These are phyloP conservation scores for Amanita rubescens DNA, from an alignment of 768 basidiomycete genomes.

Conservation along the genomic window DNA sequence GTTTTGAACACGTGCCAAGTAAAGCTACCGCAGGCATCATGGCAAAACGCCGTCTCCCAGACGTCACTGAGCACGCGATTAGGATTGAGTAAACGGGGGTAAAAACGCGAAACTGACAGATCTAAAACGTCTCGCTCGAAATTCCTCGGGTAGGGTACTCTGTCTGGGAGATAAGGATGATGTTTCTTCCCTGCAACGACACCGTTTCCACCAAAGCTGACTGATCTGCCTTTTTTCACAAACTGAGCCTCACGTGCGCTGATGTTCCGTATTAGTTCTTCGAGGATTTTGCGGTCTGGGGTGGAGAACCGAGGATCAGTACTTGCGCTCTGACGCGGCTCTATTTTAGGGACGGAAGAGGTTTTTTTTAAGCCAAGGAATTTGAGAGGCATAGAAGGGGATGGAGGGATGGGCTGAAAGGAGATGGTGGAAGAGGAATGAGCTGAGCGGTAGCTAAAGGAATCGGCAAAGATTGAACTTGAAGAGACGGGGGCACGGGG, in stretches of 20 bases:
- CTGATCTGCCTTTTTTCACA: slow-evolving; percentile 36
- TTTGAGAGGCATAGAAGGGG: slow-evolving; percentile 5
- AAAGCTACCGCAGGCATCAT: slow-evolving; percentile 46
- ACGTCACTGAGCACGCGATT: slow-evolving; percentile 44
- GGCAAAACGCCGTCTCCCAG: slow-evolving; percentile 54
- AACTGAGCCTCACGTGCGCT: slow-evolving; percentile 51
- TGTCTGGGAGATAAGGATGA: slow-evolving; percentile 40
- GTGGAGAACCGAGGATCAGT: slow-evolving; percentile 43
- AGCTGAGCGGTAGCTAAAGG: not conserved
- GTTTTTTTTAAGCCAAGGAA: slow-evolving; percentile 9
- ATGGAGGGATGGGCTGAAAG: not conserved
- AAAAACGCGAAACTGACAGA: slow-evolving; percentile 43
- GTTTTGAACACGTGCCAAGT: slow-evolving; percentile 60
- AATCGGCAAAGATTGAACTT: slow-evolving; percentile 1
- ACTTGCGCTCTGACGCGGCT: not conserved
- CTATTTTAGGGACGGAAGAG: slow-evolving; percentile 4
- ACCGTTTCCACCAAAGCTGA: slow-evolving; percentile 22
- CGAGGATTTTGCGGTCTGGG: slow-evolving; percentile 52
- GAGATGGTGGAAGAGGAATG: slow-evolving; percentile 6
- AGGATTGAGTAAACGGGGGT: not conserved
- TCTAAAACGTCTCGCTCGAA: slow-evolving; percentile 60
- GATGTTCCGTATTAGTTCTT: slow-evolving; percentile 46
- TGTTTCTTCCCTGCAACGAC: slow-evolving; percentile 39
- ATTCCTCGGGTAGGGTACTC: slow-evolving; percentile 64
- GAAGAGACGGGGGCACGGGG: not conserved